These are phyloP conservation scores for Coemansia sp. DNA, from an alignment of 371 early-diverging fungal species.

Conservation along the genomic window DNA sequence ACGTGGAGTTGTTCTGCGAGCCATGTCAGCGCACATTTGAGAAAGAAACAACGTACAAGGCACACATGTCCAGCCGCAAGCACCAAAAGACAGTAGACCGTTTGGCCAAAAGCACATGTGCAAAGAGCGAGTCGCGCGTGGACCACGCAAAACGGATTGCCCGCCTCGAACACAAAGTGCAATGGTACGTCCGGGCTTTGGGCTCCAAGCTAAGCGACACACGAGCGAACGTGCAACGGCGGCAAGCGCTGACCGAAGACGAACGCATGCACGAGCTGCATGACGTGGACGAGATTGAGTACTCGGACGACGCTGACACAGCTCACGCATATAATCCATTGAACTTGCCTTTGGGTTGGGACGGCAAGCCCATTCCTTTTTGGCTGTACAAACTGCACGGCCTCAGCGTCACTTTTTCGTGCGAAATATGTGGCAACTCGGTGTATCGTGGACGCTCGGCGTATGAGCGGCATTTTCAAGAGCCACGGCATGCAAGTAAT, in stretches of 20 bases:
- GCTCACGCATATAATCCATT: slow-evolving; percentile 93
- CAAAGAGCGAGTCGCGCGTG: slow-evolving; percentile 53
- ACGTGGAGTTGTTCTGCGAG: slow-evolving; percentile 66
- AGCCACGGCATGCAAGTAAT: slow-evolving; percentile 93
- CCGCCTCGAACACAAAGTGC: slow-evolving; percentile 61
- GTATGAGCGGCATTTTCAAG: slow-evolving; percentile 90
- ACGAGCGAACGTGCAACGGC: slow-evolving; percentile 83
- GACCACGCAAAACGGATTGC: slow-evolving; percentile 52
- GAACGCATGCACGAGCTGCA: slow-evolving; percentile 82
- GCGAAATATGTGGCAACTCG: slow-evolving; percentile 96
- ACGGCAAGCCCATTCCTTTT: slow-evolving; percentile 98
- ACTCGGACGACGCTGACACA: slow-evolving; percentile 79
- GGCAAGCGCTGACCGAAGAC: slow-evolving; percentile 89
- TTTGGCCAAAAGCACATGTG: background rate
- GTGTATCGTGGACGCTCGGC: slow-evolving; percentile 97
- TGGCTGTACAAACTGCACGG: slow-evolving; percentile 99
- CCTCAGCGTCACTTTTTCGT: slow-evolving; percentile 89
- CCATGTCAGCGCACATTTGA: slow-evolving; percentile 83
- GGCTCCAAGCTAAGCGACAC: slow-evolving; percentile 71
- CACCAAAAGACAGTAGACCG: slow-evolving; percentile 77
- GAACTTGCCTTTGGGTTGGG: slow-evolving; percentile 96
- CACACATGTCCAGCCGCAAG: slow-evolving; percentile 86
- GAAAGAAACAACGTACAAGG: slow-evolving; percentile 80
- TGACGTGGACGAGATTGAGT: slow-evolving; percentile 61
- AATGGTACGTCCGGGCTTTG: slow-evolving; percentile 61